These are phyloP conservation scores for Phyllosticta citriasiana DNA, from an alignment of 2,329 filamentous ascomycete species.

Conservation along the genomic window DNA sequence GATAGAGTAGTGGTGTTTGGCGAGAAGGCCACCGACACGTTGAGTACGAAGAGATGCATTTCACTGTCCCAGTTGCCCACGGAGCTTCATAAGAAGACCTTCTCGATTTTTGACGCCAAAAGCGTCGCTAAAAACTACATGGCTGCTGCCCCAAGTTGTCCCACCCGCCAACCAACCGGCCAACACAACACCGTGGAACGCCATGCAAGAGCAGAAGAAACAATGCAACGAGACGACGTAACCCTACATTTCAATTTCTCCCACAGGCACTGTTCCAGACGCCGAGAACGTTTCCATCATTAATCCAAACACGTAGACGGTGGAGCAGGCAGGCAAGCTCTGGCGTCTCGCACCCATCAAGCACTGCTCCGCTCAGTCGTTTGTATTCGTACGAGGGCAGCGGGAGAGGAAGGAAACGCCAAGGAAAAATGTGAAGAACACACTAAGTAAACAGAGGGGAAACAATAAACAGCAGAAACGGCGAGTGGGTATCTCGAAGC, in stretches of 20 bases:
- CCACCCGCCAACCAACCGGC: not conserved
- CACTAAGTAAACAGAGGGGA: not conserved
- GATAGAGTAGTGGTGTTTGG: no score
- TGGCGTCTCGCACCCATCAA: not conserved
- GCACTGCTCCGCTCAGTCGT: not conserved
- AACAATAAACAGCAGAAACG: not conserved
- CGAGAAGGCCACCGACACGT: no score
- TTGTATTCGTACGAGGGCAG: not conserved
- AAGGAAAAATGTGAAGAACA: not conserved
- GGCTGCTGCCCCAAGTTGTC: not conserved
- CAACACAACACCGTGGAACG: not conserved
- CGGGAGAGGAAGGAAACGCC: not conserved
- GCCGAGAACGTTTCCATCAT: not conserved
- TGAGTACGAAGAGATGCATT: no score
- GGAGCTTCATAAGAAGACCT: no score
- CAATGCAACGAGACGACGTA: not conserved
- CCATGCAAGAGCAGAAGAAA: not conserved
- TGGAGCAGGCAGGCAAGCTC: not conserved
- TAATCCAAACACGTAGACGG: not conserved
- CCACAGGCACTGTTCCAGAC: not conserved
- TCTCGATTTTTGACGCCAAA: not conserved
- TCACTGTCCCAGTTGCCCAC: no score
- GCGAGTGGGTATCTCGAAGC: constrained; percentile 9
- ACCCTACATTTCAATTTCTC: not conserved
- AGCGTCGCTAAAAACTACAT: not conserved